Percentiles rank a stretch among this genome's conserved stretches.
phyloP scores from a whole-genome alignment of 2,329 filamentous ascomycete genomes.

The Microcera coccophila region DNA sequence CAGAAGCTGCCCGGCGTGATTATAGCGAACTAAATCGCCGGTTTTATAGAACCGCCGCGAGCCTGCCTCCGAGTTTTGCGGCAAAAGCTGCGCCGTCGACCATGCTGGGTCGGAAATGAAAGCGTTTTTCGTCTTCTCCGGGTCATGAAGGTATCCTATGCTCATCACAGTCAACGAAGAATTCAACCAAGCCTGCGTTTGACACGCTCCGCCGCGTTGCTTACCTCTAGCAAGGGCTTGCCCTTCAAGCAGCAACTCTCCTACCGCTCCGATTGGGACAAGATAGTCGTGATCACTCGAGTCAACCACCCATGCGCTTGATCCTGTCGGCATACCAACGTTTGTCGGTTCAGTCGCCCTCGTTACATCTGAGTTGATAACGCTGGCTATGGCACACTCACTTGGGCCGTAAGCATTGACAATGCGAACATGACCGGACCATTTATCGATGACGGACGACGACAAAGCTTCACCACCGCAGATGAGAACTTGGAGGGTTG shows the following conservation, averaged over 20 bases:
- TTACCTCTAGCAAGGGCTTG: too few species aligned
- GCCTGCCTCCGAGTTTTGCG: too few species aligned
- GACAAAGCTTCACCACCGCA: background rate
- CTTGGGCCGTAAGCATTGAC: conserved; percentile 4
- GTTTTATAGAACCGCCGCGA: conserved; percentile 38
- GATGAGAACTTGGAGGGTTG: background rate
- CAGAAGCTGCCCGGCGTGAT: conserved; percentile 35
- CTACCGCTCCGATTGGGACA: conserved; percentile 3
- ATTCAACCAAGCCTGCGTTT: conserved; percentile 27
- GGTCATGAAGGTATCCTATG: conserved; percentile 44
- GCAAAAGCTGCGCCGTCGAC: background rate
- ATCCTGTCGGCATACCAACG: conserved; percentile 1
- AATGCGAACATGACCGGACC: background rate
- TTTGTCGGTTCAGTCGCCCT: background rate
- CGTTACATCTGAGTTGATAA: background rate
- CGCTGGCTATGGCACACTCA: conserved; percentile 2
- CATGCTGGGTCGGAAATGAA: conserved; percentile 28
- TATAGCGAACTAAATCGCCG: conserved; percentile 42
- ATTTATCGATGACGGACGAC: background rate
- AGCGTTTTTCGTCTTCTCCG: conserved; percentile 29
- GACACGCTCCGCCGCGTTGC: too few species aligned
- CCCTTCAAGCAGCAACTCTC: conserved; percentile 32
- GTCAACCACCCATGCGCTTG: conserved; percentile 3
- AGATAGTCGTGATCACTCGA: conserved; percentile 1
- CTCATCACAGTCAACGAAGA: conserved; percentile 48